These are phyloP conservation scores for Cutaneotrichosporon cyanovorans DNA, from an alignment of 1,284 basidiomycete species.

Conservation along the genomic window DNA sequence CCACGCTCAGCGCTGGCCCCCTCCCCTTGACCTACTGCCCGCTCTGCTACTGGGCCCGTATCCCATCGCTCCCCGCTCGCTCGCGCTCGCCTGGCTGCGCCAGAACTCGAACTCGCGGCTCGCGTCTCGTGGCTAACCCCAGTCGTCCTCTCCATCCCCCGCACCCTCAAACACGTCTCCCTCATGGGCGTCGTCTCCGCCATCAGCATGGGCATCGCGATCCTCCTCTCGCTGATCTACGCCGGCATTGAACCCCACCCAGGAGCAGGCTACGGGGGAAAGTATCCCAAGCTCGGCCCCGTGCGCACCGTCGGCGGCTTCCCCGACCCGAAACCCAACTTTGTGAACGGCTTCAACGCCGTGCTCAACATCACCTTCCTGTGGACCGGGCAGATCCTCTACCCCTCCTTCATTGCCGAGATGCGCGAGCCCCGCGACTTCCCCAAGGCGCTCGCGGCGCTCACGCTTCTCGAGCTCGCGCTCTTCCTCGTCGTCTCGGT, in stretches of 20 bases:
- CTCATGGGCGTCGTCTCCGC: constrained; percentile 45
- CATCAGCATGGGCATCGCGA: constrained; percentile 54
- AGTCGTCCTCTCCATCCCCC: constrained; percentile 52
- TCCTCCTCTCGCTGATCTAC: constrained; percentile 53
- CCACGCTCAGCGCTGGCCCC: too few species aligned
- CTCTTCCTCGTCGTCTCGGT: constrained; percentile 58
- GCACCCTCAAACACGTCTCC: constrained; percentile 53
- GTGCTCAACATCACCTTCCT: constrained; percentile 53
- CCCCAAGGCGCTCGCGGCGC: constrained; percentile 50
- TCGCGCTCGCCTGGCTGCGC: too few species aligned
- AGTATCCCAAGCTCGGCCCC: constrained; percentile 31
- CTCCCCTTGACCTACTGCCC: too few species aligned
- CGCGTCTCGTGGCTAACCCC: neutral
- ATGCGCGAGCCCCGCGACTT: constrained; percentile 53
- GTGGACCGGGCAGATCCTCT: constrained; percentile 55
- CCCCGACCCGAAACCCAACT: constrained; percentile 49
- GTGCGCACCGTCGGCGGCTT: constrained; percentile 31
- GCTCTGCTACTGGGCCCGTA: too few species aligned
- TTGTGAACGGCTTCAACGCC: constrained; percentile 51
- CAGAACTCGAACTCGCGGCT: too few species aligned
- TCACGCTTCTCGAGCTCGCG: constrained; percentile 53
- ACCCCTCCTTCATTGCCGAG: constrained; percentile 48
- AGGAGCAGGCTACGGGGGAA: constrained; percentile 29
- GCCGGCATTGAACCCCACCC: constrained; percentile 50
- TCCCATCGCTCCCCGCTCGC: too few species aligned